Base-by-base conservation (phyloP, 1,139 yeast genomes). In the Pichia sp. region DNA sequence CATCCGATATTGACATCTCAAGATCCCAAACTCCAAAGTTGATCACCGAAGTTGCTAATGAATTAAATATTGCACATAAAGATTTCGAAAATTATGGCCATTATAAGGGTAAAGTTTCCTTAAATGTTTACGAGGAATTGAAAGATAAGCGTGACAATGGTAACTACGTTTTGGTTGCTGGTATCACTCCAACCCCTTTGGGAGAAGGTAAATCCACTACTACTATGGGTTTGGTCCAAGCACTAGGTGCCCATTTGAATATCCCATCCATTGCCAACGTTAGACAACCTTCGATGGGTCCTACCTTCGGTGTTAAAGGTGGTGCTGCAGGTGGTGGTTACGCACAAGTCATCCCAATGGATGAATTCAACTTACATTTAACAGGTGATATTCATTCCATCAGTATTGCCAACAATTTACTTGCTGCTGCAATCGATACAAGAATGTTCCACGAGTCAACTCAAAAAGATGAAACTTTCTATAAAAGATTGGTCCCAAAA, bases 281-380 rank as follows among this genome's bases (percentile, higher is more conserved):
- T 48, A 80, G 95, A 71, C 95, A 87, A 68, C 93, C 95, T 14
- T 84, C 91, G 14, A 85, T 86, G 92, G 95, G 95, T 27, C 95
- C 95, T 53, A 87, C 93, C 10, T 86, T 87, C 65, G 95, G 95
- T 70, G 88, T 86, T 56, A 87, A 87, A 71, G 95, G 95, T 67
- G 93, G 93, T 70, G 95, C 95, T 59, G 93, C 95, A 10, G 95
- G 95, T 63, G 95, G 93, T 68, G 93, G 93, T 53, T 86, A 85
- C 67, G 79, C 95, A 7, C 93, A 87, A 70, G 93, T 86, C 29
- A 86, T 87, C 66, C 95, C 95, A 52, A 87, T 87, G 93, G 95
- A 87, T 69, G 93, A 87, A 69, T 87, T 87, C 73, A 87, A 87
- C 72, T 80, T 87, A 85, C 93, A 87, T 70, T 76, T 87, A 61